Evolutionary conservation across 2,329 filamentous ascomycete species (phyloP).

Genomic region (Fusarium setosum): DNA sequence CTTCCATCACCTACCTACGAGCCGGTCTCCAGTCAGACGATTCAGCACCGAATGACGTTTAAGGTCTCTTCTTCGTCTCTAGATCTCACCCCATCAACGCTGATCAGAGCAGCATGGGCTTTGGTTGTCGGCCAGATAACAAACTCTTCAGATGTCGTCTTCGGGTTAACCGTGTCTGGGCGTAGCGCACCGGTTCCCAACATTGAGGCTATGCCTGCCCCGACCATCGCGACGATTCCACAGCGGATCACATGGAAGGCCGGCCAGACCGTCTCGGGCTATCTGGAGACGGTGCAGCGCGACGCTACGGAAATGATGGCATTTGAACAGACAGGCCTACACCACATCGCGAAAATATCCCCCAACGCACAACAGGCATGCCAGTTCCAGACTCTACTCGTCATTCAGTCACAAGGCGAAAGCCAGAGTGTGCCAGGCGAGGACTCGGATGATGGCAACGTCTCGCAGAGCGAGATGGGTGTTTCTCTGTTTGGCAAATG

Average conservation of each 20-base stretch:
- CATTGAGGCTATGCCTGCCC: slow-evolving; percentile 31
- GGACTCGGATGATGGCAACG: neutral
- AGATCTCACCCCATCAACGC: slow-evolving; percentile 1
- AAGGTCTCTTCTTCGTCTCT: neutral
- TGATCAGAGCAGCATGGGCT: slow-evolving; percentile 57
- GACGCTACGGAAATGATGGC: neutral
- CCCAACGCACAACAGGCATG: neutral
- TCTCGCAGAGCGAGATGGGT: neutral
- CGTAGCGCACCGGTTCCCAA: slow-evolving; percentile 40
- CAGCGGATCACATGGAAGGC: neutral
- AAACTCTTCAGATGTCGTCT: slow-evolving; percentile 52
- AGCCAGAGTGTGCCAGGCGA: neutral
- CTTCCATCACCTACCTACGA: neutral
- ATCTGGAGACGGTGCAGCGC: neutral
- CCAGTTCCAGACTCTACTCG: neutral
- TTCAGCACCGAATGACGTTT: neutral
- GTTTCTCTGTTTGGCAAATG: neutral
- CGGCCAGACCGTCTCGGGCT: neutral
- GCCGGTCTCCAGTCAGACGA: neutral
- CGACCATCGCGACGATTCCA: slow-evolving; percentile 4
- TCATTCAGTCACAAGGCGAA: neutral
- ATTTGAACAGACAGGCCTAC: neutral
- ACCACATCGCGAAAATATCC: neutral
- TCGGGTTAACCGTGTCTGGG: slow-evolving; percentile 56
- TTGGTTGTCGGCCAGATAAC: slow-evolving; percentile 59